phyloP scores from a whole-genome alignment of 2,329 filamentous ascomycete genomes.

The Dactylella cylindrospora region DNA sequence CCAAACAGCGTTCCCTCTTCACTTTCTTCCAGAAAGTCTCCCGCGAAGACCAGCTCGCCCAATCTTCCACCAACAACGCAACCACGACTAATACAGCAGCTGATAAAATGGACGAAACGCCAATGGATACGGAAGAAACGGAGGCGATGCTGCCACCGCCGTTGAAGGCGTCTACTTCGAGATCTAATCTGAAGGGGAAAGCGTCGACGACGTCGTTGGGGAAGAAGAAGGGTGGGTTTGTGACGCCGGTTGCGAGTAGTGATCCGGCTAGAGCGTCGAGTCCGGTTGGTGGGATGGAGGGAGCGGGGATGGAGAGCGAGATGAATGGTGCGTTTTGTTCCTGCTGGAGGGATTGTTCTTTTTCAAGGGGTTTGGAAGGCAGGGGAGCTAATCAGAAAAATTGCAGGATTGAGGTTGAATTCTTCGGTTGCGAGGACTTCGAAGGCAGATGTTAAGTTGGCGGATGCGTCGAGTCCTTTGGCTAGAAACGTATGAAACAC shows the following conservation, averaged over 20 bases:
- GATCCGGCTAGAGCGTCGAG: conserved; percentile 36
- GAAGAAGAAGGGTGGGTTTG: conserved; percentile 22
- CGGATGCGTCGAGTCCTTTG: conserved; percentile 37
- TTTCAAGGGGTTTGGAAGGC: too few relatives aligned
- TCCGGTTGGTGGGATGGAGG: conserved; percentile 24
- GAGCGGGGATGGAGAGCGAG: conserved; percentile 26
- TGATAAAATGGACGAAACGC: conserved; percentile 52
- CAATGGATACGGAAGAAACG: conserved; percentile 12
- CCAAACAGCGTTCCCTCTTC: conserved; percentile 56
- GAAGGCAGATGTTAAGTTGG: conserved; percentile 17
- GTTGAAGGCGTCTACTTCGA: conserved; percentile 31
- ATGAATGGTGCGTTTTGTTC: conserved; percentile 34
- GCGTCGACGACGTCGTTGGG: neutral
- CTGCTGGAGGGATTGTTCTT: too few relatives aligned
- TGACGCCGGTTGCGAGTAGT: conserved; percentile 35
- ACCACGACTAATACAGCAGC: conserved; percentile 57
- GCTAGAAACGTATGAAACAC: conserved; percentile 15
- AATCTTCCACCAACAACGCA: conserved; percentile 64
- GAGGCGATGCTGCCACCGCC: conserved; percentile 32
- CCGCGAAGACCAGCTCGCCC: conserved; percentile 66
- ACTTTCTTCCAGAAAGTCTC: conserved; percentile 84
- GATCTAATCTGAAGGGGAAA: conserved; percentile 23
- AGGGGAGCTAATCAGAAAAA: too few relatives aligned
- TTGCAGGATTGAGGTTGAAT: conserved; percentile 24
- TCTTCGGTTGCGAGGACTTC: conserved; percentile 25